Conservation (phyloP, 345 rosid genomes). For the Syzygium aromaticum region DNA sequence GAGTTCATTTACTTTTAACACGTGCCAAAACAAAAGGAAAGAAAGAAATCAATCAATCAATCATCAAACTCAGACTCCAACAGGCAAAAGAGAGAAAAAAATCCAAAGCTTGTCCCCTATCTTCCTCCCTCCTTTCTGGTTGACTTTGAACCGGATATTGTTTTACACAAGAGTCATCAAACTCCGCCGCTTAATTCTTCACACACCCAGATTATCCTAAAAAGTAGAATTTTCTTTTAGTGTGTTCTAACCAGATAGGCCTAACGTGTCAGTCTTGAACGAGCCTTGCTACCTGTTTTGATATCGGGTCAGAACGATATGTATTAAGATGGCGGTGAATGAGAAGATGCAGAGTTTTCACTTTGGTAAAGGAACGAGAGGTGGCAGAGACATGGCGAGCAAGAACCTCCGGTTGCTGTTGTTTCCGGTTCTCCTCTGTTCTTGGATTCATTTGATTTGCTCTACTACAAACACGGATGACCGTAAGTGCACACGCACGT, state of each 20-base stretch:
- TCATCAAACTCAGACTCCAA: background rate
- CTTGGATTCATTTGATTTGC: background rate
- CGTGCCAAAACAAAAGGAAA: background rate
- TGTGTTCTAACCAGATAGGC: background rate
- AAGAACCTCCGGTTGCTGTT: slow-evolving; percentile 5
- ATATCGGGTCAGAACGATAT: background rate
- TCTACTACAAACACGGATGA: background rate
- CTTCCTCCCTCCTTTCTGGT: background rate
- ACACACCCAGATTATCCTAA: background rate
- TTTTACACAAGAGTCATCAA: background rate
- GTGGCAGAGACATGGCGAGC: background rate
- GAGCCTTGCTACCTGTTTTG: background rate
- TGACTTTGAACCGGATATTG: background rate
- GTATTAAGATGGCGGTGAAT: background rate
- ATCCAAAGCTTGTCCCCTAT: background rate
- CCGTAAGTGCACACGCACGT: background rate
- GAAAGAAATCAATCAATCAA: background rate
- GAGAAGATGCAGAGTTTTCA: background rate
- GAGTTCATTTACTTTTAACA: background rate
- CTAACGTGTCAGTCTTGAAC: background rate
- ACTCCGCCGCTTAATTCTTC: background rate
- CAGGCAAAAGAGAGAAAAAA: background rate
- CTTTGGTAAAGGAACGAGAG: background rate
- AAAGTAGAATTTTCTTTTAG: background rate
- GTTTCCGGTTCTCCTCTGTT: background rate